Conservation (phyloP, 164 flowering plant species). For the Sedum album region DNA sequence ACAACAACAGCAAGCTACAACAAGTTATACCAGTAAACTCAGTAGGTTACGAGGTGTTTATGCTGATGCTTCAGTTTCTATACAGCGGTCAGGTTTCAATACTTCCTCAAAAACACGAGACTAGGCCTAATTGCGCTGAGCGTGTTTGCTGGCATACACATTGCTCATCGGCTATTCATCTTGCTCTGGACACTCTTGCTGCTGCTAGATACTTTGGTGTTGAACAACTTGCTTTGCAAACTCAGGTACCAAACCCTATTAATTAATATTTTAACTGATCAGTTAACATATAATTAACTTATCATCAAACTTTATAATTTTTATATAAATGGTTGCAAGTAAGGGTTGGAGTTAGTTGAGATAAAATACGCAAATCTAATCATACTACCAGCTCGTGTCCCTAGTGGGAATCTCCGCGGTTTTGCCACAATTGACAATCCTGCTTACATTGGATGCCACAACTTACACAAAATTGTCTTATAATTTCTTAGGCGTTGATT, state of each 20-base stretch:
- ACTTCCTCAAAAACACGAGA: background rate
- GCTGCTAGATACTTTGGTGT: background rate
- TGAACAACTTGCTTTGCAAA: background rate
- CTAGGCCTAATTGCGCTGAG: background rate
- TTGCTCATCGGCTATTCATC: background rate
- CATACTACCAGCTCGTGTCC: background rate
- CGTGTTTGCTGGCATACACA: background rate
- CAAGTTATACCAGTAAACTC: constrained; percentile 84
- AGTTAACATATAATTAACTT: background rate
- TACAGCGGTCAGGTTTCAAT: background rate
- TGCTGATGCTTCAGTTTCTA: constrained; percentile 31
- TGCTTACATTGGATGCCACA: no score
- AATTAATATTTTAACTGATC: no score
- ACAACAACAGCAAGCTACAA: background rate
- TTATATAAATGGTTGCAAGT: background rate
- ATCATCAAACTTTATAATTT: no score
- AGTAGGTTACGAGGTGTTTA: constrained; percentile 95
- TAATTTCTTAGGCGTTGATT: no score
- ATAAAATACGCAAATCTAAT: background rate
- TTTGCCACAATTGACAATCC: background rate
- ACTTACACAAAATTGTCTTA: no score
- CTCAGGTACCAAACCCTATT: background rate
- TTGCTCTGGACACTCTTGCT: background rate
- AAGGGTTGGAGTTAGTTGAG: background rate
- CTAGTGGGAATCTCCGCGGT: background rate